Evolutionary conservation across 805 yeast species (phyloP).

Genomic region (Lipomyces anomalus): DNA sequence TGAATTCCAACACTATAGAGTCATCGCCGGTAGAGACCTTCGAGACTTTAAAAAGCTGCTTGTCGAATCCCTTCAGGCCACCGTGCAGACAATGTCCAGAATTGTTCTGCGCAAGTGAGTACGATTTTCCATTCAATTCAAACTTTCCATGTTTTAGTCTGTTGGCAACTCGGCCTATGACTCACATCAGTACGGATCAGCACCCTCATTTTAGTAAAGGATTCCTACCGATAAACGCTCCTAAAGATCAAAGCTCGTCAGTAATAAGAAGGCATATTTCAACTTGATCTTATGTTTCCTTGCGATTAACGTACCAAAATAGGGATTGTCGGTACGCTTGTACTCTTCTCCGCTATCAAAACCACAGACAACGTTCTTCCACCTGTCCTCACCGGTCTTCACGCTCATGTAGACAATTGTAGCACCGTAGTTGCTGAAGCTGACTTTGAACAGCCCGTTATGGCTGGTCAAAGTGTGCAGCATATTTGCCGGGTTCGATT

Average conservation of each 20-base stretch:
- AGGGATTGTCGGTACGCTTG: slow-evolving; percentile 39
- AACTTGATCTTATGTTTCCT: no score
- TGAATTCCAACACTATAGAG: slow-evolving; percentile 35
- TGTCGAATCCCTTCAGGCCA: slow-evolving; percentile 49
- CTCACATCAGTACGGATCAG: no score
- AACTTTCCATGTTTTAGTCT: slow-evolving; percentile 46
- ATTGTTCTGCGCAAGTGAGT: slow-evolving; percentile 43
- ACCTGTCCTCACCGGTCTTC: slow-evolving; percentile 5
- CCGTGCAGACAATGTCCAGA: slow-evolving; percentile 47
- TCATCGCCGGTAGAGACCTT: slow-evolving; percentile 35
- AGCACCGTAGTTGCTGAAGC: slow-evolving; percentile 18
- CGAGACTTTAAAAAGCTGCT: slow-evolving; percentile 50
- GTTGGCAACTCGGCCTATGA: slow-evolving; percentile 62
- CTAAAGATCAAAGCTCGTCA: no score
- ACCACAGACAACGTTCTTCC: slow-evolving; percentile 11
- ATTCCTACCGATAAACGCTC: no score
- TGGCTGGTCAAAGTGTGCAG: slow-evolving; percentile 13
- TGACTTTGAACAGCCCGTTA: slow-evolving; percentile 12
- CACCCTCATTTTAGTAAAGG: no score
- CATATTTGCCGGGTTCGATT: slow-evolving; percentile 8
- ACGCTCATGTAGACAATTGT: slow-evolving; percentile 11
- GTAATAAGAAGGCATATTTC: no score
- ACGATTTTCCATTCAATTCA: slow-evolving; percentile 38
- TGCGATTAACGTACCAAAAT: slow-evolving; percentile 59
- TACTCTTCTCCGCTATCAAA: slow-evolving; percentile 22